Evolutionary conservation across 495 filamentous ascomycete genomes (phyloP).

Genomic region (Ascobolus immersus): DNA sequence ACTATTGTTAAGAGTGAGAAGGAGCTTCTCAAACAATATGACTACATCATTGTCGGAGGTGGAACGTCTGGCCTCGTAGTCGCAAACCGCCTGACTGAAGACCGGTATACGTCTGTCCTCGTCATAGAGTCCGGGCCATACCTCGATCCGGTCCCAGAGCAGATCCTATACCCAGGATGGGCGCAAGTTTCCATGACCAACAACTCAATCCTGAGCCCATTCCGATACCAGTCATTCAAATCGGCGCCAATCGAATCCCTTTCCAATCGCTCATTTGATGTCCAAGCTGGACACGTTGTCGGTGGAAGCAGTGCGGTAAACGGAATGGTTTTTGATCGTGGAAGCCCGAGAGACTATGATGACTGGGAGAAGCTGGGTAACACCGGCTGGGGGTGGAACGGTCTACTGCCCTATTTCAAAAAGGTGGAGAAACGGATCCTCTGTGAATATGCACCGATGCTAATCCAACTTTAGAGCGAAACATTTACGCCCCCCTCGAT

Average conservation of each 20-base stretch:
- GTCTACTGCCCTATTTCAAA: constrained; percentile 19
- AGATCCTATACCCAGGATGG: no score
- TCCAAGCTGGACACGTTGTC: no score
- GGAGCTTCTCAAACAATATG: constrained; percentile 9
- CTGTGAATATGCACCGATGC: constrained; percentile 1
- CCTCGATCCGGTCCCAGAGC: no score
- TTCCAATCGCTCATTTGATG: no score
- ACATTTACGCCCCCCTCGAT: constrained; percentile 13
- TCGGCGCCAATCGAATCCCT: no score
- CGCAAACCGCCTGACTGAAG: constrained; percentile 23
- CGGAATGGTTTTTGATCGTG: constrained; percentile 14
- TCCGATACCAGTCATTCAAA: no score
- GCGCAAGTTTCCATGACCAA: no score
- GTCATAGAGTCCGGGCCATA: constrained; percentile 23
- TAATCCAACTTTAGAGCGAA: constrained; percentile 11
- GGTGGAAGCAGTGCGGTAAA: constrained; percentile 13
- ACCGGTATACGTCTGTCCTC: constrained; percentile 18
- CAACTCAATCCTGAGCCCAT: no score
- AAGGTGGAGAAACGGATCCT: no score
- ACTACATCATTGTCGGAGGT: constrained; percentile 20
- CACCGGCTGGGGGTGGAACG: constrained; percentile 18
- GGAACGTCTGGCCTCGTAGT: constrained; percentile 25
- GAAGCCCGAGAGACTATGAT: constrained; percentile 17
- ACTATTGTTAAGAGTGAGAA: constrained; percentile 2
- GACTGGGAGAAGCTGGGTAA: constrained; percentile 19